phyloP scores from a whole-genome alignment of 2,329 filamentous ascomycete genomes.

The Nigrospora oryzae region DNA sequence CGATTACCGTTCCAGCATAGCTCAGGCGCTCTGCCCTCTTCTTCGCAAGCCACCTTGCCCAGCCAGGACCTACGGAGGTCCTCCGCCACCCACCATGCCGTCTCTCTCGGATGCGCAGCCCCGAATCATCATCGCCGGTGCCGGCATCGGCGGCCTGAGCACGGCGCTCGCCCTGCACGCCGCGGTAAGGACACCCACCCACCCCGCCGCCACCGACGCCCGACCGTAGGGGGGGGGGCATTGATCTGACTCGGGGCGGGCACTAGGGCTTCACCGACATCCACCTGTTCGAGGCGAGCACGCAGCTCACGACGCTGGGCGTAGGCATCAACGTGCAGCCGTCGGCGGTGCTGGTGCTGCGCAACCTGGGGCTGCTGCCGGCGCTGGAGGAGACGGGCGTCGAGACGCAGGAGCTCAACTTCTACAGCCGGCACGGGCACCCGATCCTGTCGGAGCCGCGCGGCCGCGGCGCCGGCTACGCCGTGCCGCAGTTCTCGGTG shows the following conservation, averaged over 20 bases:
- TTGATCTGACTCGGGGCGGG: no score
- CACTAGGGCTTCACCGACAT: slow-evolving; percentile 25
- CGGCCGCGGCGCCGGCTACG: slow-evolving; percentile 29
- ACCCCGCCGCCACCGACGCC: no score
- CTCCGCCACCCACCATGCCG: neutral
- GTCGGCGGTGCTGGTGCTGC: slow-evolving; percentile 32
- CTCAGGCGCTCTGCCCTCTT: no score
- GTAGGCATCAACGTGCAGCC: slow-evolving; percentile 38
- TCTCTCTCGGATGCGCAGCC: slow-evolving; percentile 7
- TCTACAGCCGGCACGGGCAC: slow-evolving; percentile 33
- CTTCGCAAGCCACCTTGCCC: no score
- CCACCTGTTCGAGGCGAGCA: slow-evolving; percentile 30
- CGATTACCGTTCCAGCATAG: no score
- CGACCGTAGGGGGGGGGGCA: no score
- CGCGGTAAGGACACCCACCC: slow-evolving; percentile 1
- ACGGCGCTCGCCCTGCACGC: slow-evolving; percentile 18
- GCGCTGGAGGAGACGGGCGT: slow-evolving; percentile 29
- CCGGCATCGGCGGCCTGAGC: slow-evolving; percentile 19
- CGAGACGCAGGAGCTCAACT: slow-evolving; percentile 32
- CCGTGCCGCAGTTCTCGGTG: slow-evolving; percentile 32
- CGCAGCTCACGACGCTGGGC: slow-evolving; percentile 30
- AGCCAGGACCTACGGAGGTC: no score
- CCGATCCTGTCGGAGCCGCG: slow-evolving; percentile 31
- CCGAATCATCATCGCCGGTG: slow-evolving; percentile 19
- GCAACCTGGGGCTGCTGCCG: slow-evolving; percentile 31